phyloP scores from a whole-genome alignment of 2,329 filamentous ascomycete genomes.

The Phialemonium atrogriseum region DNA sequence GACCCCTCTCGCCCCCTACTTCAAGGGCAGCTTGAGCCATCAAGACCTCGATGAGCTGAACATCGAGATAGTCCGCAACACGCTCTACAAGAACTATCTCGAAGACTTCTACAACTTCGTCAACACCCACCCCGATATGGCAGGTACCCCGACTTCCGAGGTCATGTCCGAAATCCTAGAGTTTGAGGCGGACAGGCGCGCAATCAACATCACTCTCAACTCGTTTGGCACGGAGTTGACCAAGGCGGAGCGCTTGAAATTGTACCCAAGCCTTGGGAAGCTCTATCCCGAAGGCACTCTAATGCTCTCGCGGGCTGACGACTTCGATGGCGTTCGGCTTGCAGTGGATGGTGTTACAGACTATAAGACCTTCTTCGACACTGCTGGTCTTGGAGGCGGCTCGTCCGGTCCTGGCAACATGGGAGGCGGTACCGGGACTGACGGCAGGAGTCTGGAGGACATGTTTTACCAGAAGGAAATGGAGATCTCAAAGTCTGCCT shows the following conservation, averaged over 20 bases:
- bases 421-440: conserved; percentile 68
- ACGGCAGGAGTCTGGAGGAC: conserved; percentile 88
- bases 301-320: conserved; percentile 91
- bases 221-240: conserved; percentile 94
- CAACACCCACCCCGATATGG: conserved; percentile 79
- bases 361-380: conserved; percentile 95
- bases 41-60: conserved; percentile 97
- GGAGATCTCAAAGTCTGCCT: conserved; percentile 92
- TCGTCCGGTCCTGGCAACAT: conserved; percentile 73
- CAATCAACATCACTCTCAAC: conserved; percentile 99
- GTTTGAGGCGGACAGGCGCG: conserved; percentile 91
- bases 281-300: conserved; percentile 90
- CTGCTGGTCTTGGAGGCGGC: conserved; percentile 68
- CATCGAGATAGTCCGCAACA: conserved; percentile 98
- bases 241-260: conserved; percentile 89
- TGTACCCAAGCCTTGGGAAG: conserved; percentile 87
- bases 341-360: conserved; percentile 89
- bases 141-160: conserved; percentile 80
- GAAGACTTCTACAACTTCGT: conserved; percentile 97
- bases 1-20: conserved; percentile 90
- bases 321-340: conserved; percentile 85
- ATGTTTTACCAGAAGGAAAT: conserved; percentile 99
- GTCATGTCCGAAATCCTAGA: conserved; percentile 94
- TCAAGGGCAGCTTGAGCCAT: conserved; percentile 93
- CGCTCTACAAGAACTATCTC: conserved; percentile 97